Evolutionary conservation across 371 early-diverging fungal species (phyloP), one percentile per base, ranked within the genome.

Genomic region (Apophysomyces sp.): DNA sequence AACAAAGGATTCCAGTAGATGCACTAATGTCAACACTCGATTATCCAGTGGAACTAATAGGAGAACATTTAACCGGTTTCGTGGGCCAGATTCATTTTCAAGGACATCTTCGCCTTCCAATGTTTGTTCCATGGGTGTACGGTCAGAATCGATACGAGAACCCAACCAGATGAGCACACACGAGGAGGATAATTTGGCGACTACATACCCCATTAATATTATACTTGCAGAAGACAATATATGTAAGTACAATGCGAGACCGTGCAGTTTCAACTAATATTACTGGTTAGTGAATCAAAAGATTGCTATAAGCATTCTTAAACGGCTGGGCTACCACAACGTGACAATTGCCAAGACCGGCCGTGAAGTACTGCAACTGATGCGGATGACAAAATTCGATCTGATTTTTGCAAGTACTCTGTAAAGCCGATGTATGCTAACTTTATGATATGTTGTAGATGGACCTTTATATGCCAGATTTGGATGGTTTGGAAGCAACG

Each of bases 271-370:
- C 52, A 26, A 15, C 12, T 39, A 29, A 34, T 18, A 5, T 30
- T 52, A 61, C 6, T 63, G n/a, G n/a, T 30, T 62, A 75, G 82
- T 85, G 44, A 86, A 86, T 58, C 86, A 86, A 68, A 83, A 80
- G 56, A 80, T 86, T 60, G 84, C 84, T 12, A 73, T 81, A 11
- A 80, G 83, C 24, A 83, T 83, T 29, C 68, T 85, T 27, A 81
- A 77, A 58, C 65, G 84, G 32, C 57, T 85, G n/a, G 86, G 86
- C 0, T 85, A 85, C 61, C 63, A 69, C 11, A 73, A 77, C 53
- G 82, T 83, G 7, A 73, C 74, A 11, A 69, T 86, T 24, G 84
- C 83, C 1, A 77, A 80, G 52, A 86, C 83, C 55, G 86, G 86
- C 26, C 72, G 73, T 2, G 84, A 86, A 54, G 86, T 80, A 12